Base-by-base conservation (phyloP, 139 green algal species). In the Gonium pectorale region DNA sequence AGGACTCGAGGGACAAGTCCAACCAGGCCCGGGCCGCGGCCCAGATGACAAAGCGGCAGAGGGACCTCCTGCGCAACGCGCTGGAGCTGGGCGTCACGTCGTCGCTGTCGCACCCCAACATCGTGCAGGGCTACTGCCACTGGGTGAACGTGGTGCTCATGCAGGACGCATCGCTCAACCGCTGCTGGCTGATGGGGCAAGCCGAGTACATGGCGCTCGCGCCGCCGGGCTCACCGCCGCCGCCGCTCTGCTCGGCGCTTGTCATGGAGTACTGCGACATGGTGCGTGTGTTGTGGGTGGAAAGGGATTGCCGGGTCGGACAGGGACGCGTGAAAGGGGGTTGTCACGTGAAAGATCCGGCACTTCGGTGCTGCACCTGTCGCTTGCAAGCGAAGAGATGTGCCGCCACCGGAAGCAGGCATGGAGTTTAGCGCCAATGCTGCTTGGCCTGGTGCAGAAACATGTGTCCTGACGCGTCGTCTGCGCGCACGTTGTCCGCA, bases 11-110 rank as follows among this genome's bases (percentile, higher is more conserved):
- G n/a, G n/a, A n/a, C n/a, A n/a, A n/a, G n/a, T n/a, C n/a, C n/a
- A n/a, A n/a, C n/a, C 17, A 51, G 13, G 46, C 46, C 11, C 11
- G 31, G n/a, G 29, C 24, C 4, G 59, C 41, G 43, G 62, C 77
- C 41, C 77, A 83, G 77, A 73, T 75, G 63, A 68, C 79, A 3
- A 75, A 85, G 64, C 79, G 46, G 7, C 79, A 77, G 79, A 67
- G 80, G 19, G 78, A 83, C 67, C 31, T 89, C 44, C 67, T 89
- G 44, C 85, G 85, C 60, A 89, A 86, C 49, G 85, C 85, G 33
- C 77, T 83, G 46, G 85, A 89, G 78, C 59, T 89, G 68, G 85
- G 77, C 33, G 69, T 89, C 6, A 72, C 82, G 44, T 80, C 69
- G 0, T 79, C 68, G 2, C 46, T 89, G 11, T 83, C 67, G 31